Conservation (phyloP, 2,329 filamentous ascomycete species). For the Corinectria fuckeliana region DNA sequence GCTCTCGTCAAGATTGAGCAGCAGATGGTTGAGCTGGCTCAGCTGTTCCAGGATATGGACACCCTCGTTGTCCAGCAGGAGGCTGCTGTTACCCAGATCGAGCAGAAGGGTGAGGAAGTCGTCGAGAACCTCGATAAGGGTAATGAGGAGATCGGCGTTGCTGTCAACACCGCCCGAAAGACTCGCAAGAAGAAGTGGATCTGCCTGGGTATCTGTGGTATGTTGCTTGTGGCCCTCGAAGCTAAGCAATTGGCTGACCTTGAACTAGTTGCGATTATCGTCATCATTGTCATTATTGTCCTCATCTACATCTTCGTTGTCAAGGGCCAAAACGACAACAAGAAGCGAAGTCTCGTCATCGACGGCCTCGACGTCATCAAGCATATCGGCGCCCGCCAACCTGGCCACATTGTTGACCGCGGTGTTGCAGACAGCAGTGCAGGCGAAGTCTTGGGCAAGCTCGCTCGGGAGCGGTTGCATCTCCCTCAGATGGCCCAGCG, state of each 20-base stretch:
- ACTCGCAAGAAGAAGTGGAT: constrained; percentile 97
- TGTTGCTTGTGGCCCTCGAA: constrained; percentile 31
- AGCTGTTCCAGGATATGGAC: constrained; percentile 91
- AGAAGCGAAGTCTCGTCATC: constrained; percentile 40
- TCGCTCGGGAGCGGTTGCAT: constrained; percentile 32
- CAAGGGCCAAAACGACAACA: constrained; percentile 39
- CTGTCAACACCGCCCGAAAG: constrained; percentile 79
- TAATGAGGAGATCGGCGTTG: constrained; percentile 82
- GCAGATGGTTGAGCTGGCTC: constrained; percentile 84
- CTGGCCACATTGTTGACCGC: background rate
- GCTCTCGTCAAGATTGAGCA: constrained; percentile 92
- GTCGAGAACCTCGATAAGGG: constrained; percentile 84
- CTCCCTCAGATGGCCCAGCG: constrained; percentile 34
- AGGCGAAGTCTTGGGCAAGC: constrained; percentile 22
- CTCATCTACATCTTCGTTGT: constrained; percentile 56
- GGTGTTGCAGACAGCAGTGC: constrained; percentile 8
- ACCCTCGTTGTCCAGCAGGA: constrained; percentile 87
- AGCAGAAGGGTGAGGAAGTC: constrained; percentile 86
- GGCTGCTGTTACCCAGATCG: constrained; percentile 78
- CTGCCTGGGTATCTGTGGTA: constrained; percentile 78
- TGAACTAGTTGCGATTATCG: constrained; percentile 56
- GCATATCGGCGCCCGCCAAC: constrained; percentile 23
- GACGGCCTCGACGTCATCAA: constrained; percentile 34
- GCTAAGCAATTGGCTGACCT: constrained; percentile 35
- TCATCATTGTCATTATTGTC: constrained; percentile 59